Evolutionary conservation across 2,329 filamentous ascomycete genomes (phyloP).

Genomic region (Torrubiella hemipterigena): DNA sequence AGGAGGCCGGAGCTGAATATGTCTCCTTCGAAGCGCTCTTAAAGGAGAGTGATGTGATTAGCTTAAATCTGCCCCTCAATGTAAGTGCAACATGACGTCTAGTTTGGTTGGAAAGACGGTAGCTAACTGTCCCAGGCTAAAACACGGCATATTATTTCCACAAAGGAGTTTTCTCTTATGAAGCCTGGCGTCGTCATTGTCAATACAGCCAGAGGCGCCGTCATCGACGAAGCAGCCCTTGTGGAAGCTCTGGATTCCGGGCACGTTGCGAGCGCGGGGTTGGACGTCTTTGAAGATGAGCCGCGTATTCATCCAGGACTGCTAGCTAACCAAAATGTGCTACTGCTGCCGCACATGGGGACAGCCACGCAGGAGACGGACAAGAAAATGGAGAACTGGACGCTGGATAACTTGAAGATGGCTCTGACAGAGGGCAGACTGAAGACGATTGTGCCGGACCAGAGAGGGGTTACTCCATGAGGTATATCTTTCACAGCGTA

Average conservation of each 20-base stretch:
- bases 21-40: slow-evolving; percentile 65
- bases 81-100: no score
- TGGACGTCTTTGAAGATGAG: slow-evolving; percentile 78
- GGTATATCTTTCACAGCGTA: no score
- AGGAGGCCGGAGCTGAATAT: slow-evolving; percentile 49
- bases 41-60: slow-evolving; percentile 60
- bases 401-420: slow-evolving; percentile 55
- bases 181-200: slow-evolving; percentile 66
- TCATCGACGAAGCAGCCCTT: slow-evolving; percentile 72
- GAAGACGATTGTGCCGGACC: slow-evolving; percentile 62
- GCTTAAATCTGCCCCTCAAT: slow-evolving; percentile 71
- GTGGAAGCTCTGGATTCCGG: slow-evolving; percentile 61
- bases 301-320: slow-evolving; percentile 64
- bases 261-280: slow-evolving; percentile 56
- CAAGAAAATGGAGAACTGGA: slow-evolving; percentile 63
- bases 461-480: slow-evolving; percentile 34
- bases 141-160: slow-evolving; percentile 67
- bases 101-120: neutral
- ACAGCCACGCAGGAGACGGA: slow-evolving; percentile 63
- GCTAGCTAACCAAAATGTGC: slow-evolving; percentile 55
- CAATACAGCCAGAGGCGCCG: slow-evolving; percentile 72
- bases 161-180: slow-evolving; percentile 61
- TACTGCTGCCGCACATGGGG: slow-evolving; percentile 77
- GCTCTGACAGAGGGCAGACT: slow-evolving; percentile 51
- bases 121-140: slow-evolving; percentile 24